These are phyloP conservation scores for Phytophthora kernoviae DNA, from an alignment of 352 stramenopile genomes.

Conservation along the genomic window DNA sequence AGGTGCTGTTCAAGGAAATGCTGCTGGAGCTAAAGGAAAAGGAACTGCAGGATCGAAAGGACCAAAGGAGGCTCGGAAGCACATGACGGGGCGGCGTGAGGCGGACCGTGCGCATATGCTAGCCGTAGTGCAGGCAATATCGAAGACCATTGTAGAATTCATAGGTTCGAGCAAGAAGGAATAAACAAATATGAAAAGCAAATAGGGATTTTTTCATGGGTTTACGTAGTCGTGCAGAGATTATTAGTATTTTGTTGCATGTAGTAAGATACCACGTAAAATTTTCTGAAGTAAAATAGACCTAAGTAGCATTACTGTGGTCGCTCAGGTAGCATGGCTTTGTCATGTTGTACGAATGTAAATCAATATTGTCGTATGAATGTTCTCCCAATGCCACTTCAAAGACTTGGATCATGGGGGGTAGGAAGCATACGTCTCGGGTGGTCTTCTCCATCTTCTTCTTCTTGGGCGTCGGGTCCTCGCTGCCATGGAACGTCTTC, in stretches of 20 bases:
- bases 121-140: constrained; percentile 3
- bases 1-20: constrained; percentile 2
- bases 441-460: constrained; percentile 79
- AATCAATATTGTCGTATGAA: too few relatives aligned
- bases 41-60: constrained; percentile 5
- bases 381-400: too few relatives aligned
- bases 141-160: constrained; percentile 17
- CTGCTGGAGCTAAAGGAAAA: constrained; percentile 9
- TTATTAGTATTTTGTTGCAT: too few relatives aligned
- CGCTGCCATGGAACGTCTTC: constrained; percentile 88
- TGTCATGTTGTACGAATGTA: too few relatives aligned
- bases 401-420: too few relatives aligned
- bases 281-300: too few relatives aligned
- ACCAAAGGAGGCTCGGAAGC: constrained; percentile 4
- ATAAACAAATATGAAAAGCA: constrained; percentile 7
- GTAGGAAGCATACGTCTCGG: constrained; percentile 34
- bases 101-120: constrained; percentile 4
- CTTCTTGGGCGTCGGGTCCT: constrained; percentile 74
- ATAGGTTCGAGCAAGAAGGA: neutral
- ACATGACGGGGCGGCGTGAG: neutral
- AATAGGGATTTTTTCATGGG: neutral
- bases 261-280: too few relatives aligned
- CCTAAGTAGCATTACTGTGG: too few relatives aligned
- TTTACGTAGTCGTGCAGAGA: neutral
- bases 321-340: too few relatives aligned